Conservation (phyloP, 2,329 filamentous ascomycete genomes). For the Daldinia sp. region DNA sequence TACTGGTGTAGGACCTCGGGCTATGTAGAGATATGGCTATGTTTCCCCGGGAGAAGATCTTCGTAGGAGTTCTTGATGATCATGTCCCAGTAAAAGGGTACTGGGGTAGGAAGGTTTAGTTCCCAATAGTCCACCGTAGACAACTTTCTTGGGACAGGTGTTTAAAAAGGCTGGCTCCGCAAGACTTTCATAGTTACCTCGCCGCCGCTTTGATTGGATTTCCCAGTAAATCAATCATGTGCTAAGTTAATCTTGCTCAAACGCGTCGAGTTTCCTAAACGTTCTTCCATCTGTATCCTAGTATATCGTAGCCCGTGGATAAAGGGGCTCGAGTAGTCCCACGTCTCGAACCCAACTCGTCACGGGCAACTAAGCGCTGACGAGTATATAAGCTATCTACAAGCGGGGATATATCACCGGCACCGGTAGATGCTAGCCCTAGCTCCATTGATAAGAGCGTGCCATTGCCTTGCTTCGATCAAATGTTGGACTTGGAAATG, state of each 20-base stretch:
- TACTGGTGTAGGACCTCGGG: neutral
- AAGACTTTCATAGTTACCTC: neutral
- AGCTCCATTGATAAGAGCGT: neutral
- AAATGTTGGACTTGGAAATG: conserved; percentile 3
- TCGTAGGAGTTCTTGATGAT: neutral
- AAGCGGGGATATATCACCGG: neutral
- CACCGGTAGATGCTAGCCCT: neutral
- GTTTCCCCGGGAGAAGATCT: neutral
- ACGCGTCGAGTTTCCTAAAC: neutral
- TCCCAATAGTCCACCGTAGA: neutral
- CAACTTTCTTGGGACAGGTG: neutral
- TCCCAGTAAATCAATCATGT: neutral
- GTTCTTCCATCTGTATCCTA: neutral
- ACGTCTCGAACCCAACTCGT: conserved; percentile 1
- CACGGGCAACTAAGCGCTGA: neutral
- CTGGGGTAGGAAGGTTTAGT: neutral
- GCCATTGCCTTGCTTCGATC: neutral
- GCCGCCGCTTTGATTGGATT: neutral
- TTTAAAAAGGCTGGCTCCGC: conserved; percentile 2
- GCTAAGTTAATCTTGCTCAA: neutral
- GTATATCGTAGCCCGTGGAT: neutral
- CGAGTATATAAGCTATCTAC: neutral
- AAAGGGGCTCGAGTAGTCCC: neutral
- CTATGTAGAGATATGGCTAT: neutral
- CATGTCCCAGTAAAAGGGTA: no score